phyloP scores from a whole-genome alignment of 169 alveolate genomes.

The Prorocentrum cordatum region DNA sequence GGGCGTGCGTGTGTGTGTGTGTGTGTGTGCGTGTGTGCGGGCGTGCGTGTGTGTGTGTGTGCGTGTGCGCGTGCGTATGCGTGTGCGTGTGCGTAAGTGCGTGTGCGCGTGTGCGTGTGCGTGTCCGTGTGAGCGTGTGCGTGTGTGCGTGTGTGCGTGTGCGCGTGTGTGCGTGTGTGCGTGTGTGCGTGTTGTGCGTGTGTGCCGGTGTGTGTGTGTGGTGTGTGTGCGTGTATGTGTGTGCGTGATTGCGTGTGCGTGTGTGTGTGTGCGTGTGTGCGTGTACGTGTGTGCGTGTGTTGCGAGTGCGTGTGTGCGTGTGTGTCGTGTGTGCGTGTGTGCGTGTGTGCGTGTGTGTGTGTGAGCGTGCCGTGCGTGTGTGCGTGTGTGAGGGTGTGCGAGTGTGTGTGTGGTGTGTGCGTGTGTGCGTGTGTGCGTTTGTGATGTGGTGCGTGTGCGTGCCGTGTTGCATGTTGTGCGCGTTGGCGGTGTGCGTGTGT shows the following conservation, averaged over 20 bases:
- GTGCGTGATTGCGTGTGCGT: neutral
- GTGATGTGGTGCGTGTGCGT: neutral
- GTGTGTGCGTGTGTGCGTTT: constrained; percentile 2
- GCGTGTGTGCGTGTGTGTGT: constrained; percentile 3
- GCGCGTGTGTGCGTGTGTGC: constrained; percentile 4
- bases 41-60: constrained; percentile 1
- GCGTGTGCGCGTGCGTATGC: neutral
- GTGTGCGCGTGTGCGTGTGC: constrained; percentile 12
- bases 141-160: constrained; percentile 13
- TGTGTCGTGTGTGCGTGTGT: constrained; percentile 1
- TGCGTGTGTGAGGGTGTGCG: constrained; percentile 4
- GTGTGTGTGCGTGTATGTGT: neutral
- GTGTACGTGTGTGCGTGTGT: neutral
- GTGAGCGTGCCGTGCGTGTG: neutral
- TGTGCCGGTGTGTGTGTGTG: neutral
- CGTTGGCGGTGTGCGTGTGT: neutral
- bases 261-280: neutral
- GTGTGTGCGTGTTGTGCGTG: neutral
- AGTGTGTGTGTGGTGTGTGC: constrained; percentile 6
- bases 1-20: neutral
- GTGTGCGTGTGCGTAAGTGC: constrained; percentile 6
- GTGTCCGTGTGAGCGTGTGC: neutral
- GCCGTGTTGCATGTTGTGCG: neutral
- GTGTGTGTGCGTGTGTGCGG: neutral
- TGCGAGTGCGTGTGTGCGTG: neutral